phyloP scores from a whole-genome alignment of 768 basidiomycete species.

The Boletus sensibilis region DNA sequence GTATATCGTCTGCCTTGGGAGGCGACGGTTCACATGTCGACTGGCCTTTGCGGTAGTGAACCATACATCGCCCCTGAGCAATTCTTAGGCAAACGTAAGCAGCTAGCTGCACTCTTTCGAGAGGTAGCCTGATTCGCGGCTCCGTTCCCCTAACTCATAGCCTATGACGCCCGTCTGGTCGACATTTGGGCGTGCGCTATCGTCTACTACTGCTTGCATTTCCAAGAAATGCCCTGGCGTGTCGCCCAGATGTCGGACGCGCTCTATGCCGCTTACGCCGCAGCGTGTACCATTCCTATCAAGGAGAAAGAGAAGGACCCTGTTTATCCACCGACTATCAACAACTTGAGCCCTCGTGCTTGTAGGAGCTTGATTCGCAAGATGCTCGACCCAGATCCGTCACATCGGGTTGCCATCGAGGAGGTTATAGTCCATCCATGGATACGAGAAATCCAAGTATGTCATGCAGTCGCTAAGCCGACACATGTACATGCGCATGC shows the following conservation, averaged over 20 bases:
- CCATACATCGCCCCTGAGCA: slow-evolving; percentile 99
- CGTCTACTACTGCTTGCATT: slow-evolving; percentile 98
- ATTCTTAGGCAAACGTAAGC: slow-evolving; percentile 94
- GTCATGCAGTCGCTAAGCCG: slow-evolving; percentile 61
- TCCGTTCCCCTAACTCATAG: slow-evolving; percentile 41
- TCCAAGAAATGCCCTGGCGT: slow-evolving; percentile 97
- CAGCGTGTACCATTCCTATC: slow-evolving; percentile 35
- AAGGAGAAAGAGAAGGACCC: slow-evolving; percentile 33
- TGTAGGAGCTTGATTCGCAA: slow-evolving; percentile 80
- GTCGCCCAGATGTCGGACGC: slow-evolving; percentile 82
- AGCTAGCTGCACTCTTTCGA: slow-evolving; percentile 29
- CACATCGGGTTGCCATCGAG: slow-evolving; percentile 71
- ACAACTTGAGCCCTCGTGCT: slow-evolving; percentile 83
- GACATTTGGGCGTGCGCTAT: slow-evolving; percentile 98
- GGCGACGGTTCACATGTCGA: slow-evolving; percentile 93
- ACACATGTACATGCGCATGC: slow-evolving; percentile 73
- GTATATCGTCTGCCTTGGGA: slow-evolving; percentile 99
- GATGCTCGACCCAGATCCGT: slow-evolving; percentile 96
- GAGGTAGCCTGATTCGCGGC: slow-evolving; percentile 38
- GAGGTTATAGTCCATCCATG: slow-evolving; percentile 77
- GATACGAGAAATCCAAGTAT: slow-evolving; percentile 81
- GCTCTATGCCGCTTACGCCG: slow-evolving; percentile 75
- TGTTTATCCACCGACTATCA: slow-evolving; percentile 65
- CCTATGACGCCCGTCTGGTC: slow-evolving; percentile 95
- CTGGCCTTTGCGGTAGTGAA: slow-evolving; percentile 95